Evolutionary conservation across 2,329 filamentous ascomycete species (phyloP).

Genomic region (Ophiostoma tasmaniense): DNA sequence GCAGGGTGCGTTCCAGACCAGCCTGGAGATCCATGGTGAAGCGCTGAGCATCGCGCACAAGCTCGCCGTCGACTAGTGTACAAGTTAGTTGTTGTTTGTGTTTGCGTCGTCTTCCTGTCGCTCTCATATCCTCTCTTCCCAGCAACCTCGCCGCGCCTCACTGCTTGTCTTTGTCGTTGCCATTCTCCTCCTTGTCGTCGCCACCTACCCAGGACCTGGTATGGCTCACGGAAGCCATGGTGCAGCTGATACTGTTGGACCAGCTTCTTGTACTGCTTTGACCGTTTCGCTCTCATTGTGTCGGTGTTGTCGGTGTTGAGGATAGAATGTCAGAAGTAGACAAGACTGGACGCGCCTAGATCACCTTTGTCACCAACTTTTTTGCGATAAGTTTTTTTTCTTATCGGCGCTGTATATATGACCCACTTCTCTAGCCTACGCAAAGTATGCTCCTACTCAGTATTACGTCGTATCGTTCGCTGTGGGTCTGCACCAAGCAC

Average conservation of each 20-base stretch:
- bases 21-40: constrained; percentile 85
- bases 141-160: no score
- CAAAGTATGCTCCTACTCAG: background rate
- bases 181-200: background rate
- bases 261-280: constrained; percentile 62
- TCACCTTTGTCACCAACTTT: constrained; percentile 1
- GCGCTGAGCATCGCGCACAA: constrained; percentile 69
- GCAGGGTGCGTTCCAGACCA: constrained; percentile 71
- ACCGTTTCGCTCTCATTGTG: constrained; percentile 27
- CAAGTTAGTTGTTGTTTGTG: constrained; percentile 3
- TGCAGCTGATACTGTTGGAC: constrained; percentile 84
- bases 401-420: constrained; percentile 13
- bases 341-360: background rate
- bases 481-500: background rate
- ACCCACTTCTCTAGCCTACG: constrained; percentile 5
- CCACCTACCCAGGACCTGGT: constrained; percentile 67
- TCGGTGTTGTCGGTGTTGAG: background rate
- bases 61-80: constrained; percentile 64
- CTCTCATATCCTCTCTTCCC: background rate
- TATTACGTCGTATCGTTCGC: background rate
- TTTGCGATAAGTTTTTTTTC: constrained; percentile 18
- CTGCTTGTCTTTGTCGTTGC: background rate
- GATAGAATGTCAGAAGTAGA: background rate
- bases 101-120: background rate
- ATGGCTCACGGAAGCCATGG: constrained; percentile 88